phyloP scores from a whole-genome alignment of 2,329 filamentous ascomycete genomes.

The Phyllosticta ampelicida region DNA sequence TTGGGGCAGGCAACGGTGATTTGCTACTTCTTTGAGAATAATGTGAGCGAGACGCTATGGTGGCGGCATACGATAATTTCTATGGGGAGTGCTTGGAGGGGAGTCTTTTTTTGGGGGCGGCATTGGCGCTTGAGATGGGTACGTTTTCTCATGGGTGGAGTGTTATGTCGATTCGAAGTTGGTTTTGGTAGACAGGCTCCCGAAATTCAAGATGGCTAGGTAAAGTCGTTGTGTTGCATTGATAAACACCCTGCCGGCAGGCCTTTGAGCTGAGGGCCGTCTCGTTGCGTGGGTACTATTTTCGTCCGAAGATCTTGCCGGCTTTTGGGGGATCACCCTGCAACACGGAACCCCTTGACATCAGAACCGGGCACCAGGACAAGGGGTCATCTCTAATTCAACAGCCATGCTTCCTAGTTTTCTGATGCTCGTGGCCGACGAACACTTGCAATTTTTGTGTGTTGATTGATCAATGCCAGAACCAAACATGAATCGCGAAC shows the following conservation, averaged over 20 bases:
- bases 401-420: too few species aligned
- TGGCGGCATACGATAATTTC: not conserved
- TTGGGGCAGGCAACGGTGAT: constrained; percentile 59
- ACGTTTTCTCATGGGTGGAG: not conserved
- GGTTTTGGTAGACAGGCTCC: not conserved
- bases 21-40: constrained; percentile 49
- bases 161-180: not conserved
- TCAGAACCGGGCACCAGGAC: not conserved
- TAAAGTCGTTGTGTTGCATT: not conserved
- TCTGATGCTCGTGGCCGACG: too few species aligned
- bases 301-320: not conserved
- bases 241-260: too few species aligned
- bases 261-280: not conserved
- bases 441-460: too few species aligned
- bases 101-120: not conserved
- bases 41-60: not conserved
- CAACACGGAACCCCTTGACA: not conserved
- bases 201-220: not conserved
- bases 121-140: not conserved
- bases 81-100: not conserved
- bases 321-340: not conserved
- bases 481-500: not conserved
- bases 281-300: not conserved
- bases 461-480: too few species aligned
- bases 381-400: not conserved